Percentiles rank a stretch among this genome's conserved stretches.
phyloP scores from a whole-genome alignment of 208 protist genomes.

The Leishmania gerbilli region DNA sequence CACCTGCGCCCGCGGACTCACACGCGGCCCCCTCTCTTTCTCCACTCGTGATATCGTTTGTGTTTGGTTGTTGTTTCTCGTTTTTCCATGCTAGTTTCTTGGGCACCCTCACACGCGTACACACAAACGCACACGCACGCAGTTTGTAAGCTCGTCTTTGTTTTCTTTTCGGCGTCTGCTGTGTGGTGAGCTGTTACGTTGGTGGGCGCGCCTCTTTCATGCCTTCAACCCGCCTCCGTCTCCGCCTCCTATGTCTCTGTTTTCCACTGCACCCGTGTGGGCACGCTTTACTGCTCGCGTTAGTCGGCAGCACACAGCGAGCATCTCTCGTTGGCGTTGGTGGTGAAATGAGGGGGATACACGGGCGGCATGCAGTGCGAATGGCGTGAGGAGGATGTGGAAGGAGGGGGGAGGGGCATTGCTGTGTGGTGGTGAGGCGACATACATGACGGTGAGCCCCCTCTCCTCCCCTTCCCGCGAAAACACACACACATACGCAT shows the following conservation, averaged over 20 bases:
- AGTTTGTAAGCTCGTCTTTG: neutral
- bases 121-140: neutral
- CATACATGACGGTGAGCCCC: neutral
- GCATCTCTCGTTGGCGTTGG: neutral
- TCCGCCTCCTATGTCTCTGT: neutral
- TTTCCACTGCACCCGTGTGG: neutral
- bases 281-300: neutral
- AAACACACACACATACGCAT: neutral
- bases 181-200: neutral
- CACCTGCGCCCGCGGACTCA: neutral
- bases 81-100: neutral
- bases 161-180: too few species aligned
- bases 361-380: neutral
- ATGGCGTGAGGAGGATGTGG: neutral
- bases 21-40: neutral
- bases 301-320: neutral
- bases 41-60: neutral
- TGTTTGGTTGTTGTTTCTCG: neutral
- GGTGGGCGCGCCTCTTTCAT: neutral
- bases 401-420: neutral
- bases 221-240: neutral
- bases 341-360: neutral
- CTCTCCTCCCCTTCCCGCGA: too few species aligned
- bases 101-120: neutral
- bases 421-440: neutral